Percentiles rank a stretch among this genome's conserved stretches.
Conservation (phyloP, 1,284 basidiomycete genomes). For the Fomes fomentarius region DNA sequence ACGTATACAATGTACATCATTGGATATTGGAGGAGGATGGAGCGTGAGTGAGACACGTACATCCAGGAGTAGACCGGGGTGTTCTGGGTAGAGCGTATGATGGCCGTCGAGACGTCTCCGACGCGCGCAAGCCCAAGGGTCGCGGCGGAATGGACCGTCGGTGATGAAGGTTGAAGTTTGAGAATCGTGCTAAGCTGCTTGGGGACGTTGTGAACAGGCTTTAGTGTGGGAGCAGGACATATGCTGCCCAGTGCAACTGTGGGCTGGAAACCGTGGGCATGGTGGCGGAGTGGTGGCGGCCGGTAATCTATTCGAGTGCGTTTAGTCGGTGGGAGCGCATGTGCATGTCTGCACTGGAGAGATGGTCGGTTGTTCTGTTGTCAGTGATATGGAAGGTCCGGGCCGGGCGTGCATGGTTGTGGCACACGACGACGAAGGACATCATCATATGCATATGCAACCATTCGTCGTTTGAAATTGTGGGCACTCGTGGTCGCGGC, state of each 20-base stretch:
- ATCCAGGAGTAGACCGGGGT: no score
- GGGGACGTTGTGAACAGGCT: background rate
- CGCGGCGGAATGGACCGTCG: no score
- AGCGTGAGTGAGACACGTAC: no score
- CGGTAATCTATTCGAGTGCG: conserved; percentile 1
- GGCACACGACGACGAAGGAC: background rate
- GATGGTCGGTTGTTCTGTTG: background rate
- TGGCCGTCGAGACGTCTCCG: no score
- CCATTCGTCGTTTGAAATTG: background rate
- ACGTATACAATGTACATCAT: no score
- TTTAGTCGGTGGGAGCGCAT: background rate
- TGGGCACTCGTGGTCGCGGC: background rate
- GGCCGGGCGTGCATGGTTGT: background rate
- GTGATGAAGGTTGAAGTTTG: no score
- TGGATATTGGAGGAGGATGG: no score
- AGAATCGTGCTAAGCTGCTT: background rate
- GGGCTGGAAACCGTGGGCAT: background rate
- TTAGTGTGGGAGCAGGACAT: background rate
- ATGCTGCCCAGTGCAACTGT: no score
- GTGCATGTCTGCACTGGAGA: background rate
- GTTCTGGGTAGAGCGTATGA: no score
- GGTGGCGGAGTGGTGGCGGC: background rate
- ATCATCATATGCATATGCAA: background rate
- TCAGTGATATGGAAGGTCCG: background rate
- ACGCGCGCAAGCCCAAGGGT: no score